These are phyloP conservation scores for Nymphaea thermarum DNA, from an alignment of 164 flowering plant genomes.

Conservation along the genomic window DNA sequence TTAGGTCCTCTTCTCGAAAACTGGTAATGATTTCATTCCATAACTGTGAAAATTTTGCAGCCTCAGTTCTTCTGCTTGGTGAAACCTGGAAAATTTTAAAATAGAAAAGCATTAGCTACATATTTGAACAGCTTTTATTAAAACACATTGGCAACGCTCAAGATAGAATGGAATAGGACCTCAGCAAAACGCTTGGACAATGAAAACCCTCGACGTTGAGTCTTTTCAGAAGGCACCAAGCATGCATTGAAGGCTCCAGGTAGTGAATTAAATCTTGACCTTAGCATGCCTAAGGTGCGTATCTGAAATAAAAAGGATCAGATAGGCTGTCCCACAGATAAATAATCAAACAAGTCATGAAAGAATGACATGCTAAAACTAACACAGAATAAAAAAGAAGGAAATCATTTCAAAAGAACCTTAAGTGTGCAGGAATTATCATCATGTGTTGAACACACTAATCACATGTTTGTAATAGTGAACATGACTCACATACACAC, in stretches of 20 bases:
- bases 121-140: background rate
- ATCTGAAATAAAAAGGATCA: constrained; percentile 32
- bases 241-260: constrained; percentile 90
- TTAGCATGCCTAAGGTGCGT: constrained; percentile 84
- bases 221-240: constrained; percentile 75
- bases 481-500: no score
- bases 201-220: constrained; percentile 52
- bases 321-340: no score
- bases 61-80: constrained; percentile 84
- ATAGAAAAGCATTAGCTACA: background rate
- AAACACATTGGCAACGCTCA: background rate
- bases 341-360: no score
- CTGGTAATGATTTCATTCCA: constrained; percentile 94
- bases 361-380: no score
- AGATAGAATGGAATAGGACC: constrained; percentile 23
- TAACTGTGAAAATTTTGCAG: constrained; percentile 91
- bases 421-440: no score
- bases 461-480: no score
- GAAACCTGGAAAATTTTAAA: constrained; percentile 25
- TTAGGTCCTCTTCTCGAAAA: constrained; percentile 93
- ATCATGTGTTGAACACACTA: no score
- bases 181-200: constrained; percentile 64
- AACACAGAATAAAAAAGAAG: no score
- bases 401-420: no score
- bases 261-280: constrained; percentile 89